These are phyloP conservation scores for Boletus tylopilopsis DNA, from an alignment of 768 basidiomycete species.

Conservation along the genomic window DNA sequence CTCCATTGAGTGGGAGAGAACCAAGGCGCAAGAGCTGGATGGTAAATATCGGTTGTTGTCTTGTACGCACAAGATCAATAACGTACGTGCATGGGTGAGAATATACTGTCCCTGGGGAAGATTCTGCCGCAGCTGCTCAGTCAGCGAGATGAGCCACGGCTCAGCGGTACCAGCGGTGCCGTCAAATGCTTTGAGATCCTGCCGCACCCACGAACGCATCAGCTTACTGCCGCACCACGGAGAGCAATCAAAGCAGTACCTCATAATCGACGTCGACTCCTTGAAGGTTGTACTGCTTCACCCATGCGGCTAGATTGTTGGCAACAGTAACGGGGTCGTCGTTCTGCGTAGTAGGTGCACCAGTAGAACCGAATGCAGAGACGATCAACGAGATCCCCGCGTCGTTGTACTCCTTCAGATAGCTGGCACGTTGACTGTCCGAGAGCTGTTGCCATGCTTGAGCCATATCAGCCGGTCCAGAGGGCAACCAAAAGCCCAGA, in stretches of 20 bases:
- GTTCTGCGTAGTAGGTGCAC: slow-evolving; percentile 41
- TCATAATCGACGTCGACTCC: slow-evolving; percentile 58
- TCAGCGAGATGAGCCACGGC: slow-evolving; percentile 30
- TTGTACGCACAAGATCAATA: too few species aligned
- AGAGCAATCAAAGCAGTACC: slow-evolving; percentile 16
- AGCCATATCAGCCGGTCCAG: slow-evolving; percentile 44
- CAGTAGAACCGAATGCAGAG: slow-evolving; percentile 47
- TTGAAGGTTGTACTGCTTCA: slow-evolving; percentile 42
- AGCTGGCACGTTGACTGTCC: slow-evolving; percentile 33
- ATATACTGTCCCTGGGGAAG: slow-evolving; percentile 31
- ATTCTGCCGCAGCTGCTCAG: slow-evolving; percentile 24
- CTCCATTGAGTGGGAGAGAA: slow-evolving; percentile 33
- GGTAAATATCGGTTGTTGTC: background rate
- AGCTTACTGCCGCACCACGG: background rate
- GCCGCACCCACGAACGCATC: background rate
- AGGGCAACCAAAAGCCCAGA: slow-evolving; percentile 40
- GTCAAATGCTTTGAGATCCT: slow-evolving; percentile 32
- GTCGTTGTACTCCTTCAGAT: slow-evolving; percentile 45
- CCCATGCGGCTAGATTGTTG: slow-evolving; percentile 44
- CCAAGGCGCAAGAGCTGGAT: slow-evolving; percentile 42
- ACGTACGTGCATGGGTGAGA: slow-evolving; percentile 33
- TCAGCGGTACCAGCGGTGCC: slow-evolving; percentile 29
- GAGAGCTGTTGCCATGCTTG: slow-evolving; percentile 41
- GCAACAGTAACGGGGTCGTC: slow-evolving; percentile 39
- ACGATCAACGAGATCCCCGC: slow-evolving; percentile 58